Evolutionary conservation across 78 protist species (phyloP), one percentile per base, ranked within the genome.

Genomic region (Ministeria vibrans): DNA sequence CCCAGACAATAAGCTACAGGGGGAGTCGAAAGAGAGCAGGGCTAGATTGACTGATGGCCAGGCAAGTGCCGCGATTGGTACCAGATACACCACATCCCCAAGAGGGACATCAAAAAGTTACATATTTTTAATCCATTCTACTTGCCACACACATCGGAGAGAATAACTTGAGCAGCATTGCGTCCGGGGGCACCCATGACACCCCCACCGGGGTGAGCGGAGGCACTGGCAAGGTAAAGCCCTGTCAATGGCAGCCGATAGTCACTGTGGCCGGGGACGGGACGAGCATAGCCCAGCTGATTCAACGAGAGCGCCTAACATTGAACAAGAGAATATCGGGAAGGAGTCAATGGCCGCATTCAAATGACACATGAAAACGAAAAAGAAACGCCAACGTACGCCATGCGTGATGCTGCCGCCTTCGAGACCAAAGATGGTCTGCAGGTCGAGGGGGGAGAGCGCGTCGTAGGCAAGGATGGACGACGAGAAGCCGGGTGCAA

Each of bases 131-230:
- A n/a, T n/a, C n/a, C n/a, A n/a, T n/a, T n/a, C n/a, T n/a, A n/a
- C n/a, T n/a, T n/a, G n/a, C 66, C 34, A 4, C 5, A 15, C n/a
- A 59, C 41, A 38, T 73, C 43, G 32, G n/a, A 5, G 28, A 86
- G 70, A 27, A 81, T 32, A 4, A 80, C 3, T 6, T 5, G 15
- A 2, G 86, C 77, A 7, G 77, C 41, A 25, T 87, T 87, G 39
- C 87, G 53, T 1, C 91, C 91, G 13, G 88, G 79, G 2, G 87
- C 80, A 6, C 91, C 91, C 86, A 83, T 87, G 23, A 87, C 91
- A 11, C 91, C 91, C 49, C 91, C 91, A 4, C 91, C 88, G 2
- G 86, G 81, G 51, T 46, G 81, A 15, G 28, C 28, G 30, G 64
- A 55, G 32, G 64, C 64, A 7, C 6, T 20, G 64, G 32, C 64